Evolutionary conservation across 108 stramenopile species (phyloP).

Genomic region (Nitzschia putrida): DNA sequence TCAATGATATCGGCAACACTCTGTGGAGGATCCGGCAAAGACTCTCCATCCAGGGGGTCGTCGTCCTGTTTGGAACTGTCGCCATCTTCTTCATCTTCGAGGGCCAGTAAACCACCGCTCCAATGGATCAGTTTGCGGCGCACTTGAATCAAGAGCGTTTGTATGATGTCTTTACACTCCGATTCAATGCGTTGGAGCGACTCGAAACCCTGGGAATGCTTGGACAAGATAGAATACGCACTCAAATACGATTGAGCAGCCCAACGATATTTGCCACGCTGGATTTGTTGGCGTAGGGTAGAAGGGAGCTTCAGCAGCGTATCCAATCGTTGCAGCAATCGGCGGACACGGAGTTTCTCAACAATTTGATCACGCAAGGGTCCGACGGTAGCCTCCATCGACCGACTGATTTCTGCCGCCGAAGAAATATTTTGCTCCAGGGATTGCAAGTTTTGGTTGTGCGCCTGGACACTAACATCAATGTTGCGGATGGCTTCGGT

Average conservation of each 20-base stretch:
- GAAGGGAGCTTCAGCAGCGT: slow-evolving; percentile 70
- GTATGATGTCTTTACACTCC: slow-evolving; percentile 71
- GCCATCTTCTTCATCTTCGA: slow-evolving; percentile 22
- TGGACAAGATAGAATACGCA: slow-evolving; percentile 67
- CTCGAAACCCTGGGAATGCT: slow-evolving; percentile 83
- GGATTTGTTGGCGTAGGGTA: slow-evolving; percentile 62
- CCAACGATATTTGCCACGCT: slow-evolving; percentile 53
- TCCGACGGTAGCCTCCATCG: slow-evolving; percentile 57
- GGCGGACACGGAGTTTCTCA: slow-evolving; percentile 78
- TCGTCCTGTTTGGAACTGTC: slow-evolving; percentile 11
- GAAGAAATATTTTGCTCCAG: slow-evolving; percentile 49
- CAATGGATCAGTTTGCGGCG: slow-evolving; percentile 62
- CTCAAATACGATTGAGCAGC: slow-evolving; percentile 62
- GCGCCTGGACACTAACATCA: slow-evolving; percentile 64
- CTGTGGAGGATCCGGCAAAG: slow-evolving; percentile 50
- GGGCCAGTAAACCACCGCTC: slow-evolving; percentile 46
- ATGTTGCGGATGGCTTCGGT: slow-evolving; percentile 94
- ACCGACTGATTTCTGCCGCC: slow-evolving; percentile 35
- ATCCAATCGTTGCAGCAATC: slow-evolving; percentile 76
- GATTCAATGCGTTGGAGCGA: slow-evolving; percentile 76
- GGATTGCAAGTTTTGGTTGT: slow-evolving; percentile 48
- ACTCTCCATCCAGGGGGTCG: slow-evolving; percentile 23
- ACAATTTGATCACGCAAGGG: slow-evolving; percentile 71
- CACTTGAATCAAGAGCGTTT: slow-evolving; percentile 43
- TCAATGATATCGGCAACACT: slow-evolving; percentile 78